phyloP scores from a whole-genome alignment of 768 basidiomycete genomes.

The Hygrophorus russula region DNA sequence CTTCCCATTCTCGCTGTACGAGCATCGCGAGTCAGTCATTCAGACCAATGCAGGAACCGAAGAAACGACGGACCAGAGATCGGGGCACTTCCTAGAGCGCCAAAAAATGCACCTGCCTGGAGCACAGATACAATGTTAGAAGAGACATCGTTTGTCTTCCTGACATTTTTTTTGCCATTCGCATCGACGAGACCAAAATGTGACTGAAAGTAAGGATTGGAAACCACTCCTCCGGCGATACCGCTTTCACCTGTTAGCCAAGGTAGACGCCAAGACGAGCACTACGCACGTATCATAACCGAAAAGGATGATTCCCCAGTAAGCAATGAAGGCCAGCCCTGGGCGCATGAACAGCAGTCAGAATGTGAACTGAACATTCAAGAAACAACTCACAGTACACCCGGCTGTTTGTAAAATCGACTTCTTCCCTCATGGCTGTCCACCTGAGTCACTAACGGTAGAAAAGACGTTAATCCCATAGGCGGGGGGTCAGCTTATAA shows the following conservation, averaged over 20 bases:
- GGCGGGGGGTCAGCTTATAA: no score
- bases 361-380: no score
- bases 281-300: conserved; percentile 65
- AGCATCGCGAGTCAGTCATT: neutral
- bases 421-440: no score
- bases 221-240: conserved; percentile 1
- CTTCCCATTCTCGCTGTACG: conserved; percentile 52
- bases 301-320: conserved; percentile 73
- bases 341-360: neutral
- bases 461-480: no score
- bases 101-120: conserved; percentile 84
- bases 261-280: no score
- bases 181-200: neutral
- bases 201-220: neutral
- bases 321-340: conserved; percentile 67
- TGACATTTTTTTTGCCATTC: neutral
- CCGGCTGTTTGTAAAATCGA: no score
- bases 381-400: no score
- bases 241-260: conserved; percentile 10
- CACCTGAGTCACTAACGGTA: no score
- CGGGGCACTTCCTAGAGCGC: conserved; percentile 64
- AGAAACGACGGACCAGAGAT: conserved; percentile 40
- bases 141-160: conserved; percentile 34
- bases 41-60: neutral
- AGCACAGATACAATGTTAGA: conserved; percentile 82